Percentiles rank a stretch among this genome's conserved stretches.
Conservation (phyloP, 176 grass and related monocot genomes). For the Guadua angustifolia region DNA sequence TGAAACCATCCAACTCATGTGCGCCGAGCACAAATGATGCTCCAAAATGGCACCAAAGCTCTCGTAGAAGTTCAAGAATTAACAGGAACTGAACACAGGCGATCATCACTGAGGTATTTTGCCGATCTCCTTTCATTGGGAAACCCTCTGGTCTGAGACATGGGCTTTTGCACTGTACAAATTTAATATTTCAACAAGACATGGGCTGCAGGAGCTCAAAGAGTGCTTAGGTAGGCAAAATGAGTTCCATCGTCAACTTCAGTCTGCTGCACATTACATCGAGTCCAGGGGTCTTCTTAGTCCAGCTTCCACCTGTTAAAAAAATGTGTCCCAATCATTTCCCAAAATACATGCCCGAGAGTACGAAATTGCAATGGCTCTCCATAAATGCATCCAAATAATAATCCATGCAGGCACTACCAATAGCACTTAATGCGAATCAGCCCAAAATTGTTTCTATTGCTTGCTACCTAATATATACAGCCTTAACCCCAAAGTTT, state of each 20-base stretch:
- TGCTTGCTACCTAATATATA: background rate
- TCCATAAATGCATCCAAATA: conserved; percentile 12
- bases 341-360: conserved; percentile 2
- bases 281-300: conserved; percentile 64
- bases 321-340: conserved; percentile 14
- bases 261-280: conserved; percentile 19
- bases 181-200: conserved; percentile 44
- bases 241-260: conserved; percentile 1
- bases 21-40: background rate
- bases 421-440: conserved; percentile 2
- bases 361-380: background rate
- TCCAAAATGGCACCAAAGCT: conserved; percentile 31
- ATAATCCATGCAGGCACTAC: background rate
- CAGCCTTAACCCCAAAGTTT: background rate
- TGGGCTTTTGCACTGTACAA: conserved; percentile 45
- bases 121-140: background rate
- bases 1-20: background rate
- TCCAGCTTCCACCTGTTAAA: conserved; percentile 53
- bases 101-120: background rate
- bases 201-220: too few relatives aligned
- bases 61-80: conserved; percentile 28
- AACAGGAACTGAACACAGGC: background rate
- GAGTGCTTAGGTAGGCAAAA: too few relatives aligned
- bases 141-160: background rate
- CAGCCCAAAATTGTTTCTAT: background rate